Evolutionary conservation across 495 filamentous ascomycete species (phyloP).

Genomic region (Poronia punctata): DNA sequence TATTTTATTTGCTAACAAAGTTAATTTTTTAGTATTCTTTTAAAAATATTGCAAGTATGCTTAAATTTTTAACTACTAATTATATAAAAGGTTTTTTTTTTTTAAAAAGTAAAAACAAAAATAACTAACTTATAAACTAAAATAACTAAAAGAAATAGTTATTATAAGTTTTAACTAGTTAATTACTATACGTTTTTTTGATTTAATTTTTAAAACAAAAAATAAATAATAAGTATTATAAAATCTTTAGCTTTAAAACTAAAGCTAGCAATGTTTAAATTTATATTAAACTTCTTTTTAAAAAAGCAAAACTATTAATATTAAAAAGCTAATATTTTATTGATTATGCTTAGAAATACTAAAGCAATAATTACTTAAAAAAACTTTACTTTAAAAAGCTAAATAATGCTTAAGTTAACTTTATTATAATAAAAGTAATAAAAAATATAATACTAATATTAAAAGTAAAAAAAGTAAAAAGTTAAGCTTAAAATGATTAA

Average conservation of each 20-base stretch:
- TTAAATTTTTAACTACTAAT: not conserved
- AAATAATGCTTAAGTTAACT: not conserved
- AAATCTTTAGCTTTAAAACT: no score
- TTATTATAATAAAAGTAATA: not conserved
- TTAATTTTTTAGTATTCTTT: not conserved
- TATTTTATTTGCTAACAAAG: not conserved
- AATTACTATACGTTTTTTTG: not conserved
- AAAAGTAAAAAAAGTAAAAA: no score
- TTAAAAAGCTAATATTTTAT: no score
- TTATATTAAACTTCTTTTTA: no score
- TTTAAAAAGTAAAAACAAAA: no score
- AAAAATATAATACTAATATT: no score
- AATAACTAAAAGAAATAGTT: not conserved
- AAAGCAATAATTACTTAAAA: not conserved
- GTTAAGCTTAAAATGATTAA: no score
- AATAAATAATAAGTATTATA: not conserved
- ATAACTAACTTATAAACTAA: not conserved
- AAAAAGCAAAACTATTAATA: not conserved
- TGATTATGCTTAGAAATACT: no score
- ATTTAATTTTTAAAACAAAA: not conserved
- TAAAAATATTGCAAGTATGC: not conserved
- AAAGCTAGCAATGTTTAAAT: no score
- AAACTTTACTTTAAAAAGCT: not conserved
- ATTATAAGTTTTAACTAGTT: not conserved
- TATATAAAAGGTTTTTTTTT: not conserved